Evolutionary conservation across 2,329 filamentous ascomycete genomes (phyloP), one percentile per base, ranked within the genome.

Genomic region (Scleromitrula shiraiana): DNA sequence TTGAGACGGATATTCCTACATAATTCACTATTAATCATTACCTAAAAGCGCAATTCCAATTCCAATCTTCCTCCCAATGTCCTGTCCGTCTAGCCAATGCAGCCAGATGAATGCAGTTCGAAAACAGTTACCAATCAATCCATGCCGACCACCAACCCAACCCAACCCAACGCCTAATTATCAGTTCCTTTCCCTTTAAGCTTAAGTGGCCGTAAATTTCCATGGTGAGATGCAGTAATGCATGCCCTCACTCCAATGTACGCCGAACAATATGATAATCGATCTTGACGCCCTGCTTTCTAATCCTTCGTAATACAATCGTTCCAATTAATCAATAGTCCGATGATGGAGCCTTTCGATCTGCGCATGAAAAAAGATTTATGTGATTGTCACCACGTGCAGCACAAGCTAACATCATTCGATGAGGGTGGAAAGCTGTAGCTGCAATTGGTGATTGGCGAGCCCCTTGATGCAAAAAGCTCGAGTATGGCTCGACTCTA

Each of bases 351-450:
- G 19, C 22, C 22, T 35, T 47, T 22, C 45, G 37, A 45, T 74
- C 73, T 52, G 80, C 76, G 66, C 85, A 89, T 26, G 79, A 82
- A 62, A 91, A 94, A 23, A 97, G 74, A 64, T 95, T 96, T 61
- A 98, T 82, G 64, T 96, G 87, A 51, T 90, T 80, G 63, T 96
- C 90, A 48, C 89, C 87, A 36, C 88, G 76, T 4, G 89, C 87
- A 1, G 90, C 86, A 60, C 86, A 93, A 29, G 88, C 90, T 53
- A 98, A 76, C 66, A 96, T 83, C 69, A 95, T 90, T 44, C 85
- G 81, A 66, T 98, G 93, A 1, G 93, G 93, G 68, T 98, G 93
- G 72, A 97, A 98, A 0, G 90, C 85, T 7, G 91, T 95, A 29
- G 86, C 79, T 3, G 89, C 83, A 56, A 98, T 94, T 1, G 93